These are phyloP conservation scores for Penicillium angulare DNA, from an alignment of 495 filamentous ascomycete genomes.

Conservation along the genomic window DNA sequence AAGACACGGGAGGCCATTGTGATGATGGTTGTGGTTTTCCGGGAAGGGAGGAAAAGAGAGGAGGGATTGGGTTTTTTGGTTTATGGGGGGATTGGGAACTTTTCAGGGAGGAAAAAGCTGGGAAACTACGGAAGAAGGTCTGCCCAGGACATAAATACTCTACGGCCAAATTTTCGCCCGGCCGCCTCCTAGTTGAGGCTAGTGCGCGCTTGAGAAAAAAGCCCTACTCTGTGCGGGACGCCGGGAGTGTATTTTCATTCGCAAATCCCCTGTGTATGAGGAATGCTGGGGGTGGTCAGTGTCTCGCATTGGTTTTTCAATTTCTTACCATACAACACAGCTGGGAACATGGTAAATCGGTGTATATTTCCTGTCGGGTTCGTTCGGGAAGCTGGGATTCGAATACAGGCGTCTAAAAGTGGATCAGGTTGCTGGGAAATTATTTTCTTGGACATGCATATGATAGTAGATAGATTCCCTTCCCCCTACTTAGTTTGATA, in stretches of 20 bases:
- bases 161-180: constrained; percentile 47
- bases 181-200: constrained; percentile 37
- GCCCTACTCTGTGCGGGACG: constrained; percentile 36
- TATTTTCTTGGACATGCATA: too few relatives aligned
- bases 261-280: constrained; percentile 15
- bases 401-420: too few relatives aligned
- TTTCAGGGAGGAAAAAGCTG: constrained; percentile 45
- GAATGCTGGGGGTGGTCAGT: constrained; percentile 28
- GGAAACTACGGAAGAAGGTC: constrained; percentile 39
- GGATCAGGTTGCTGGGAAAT: too few relatives aligned
- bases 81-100: constrained; percentile 26
- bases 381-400: too few relatives aligned
- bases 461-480: too few relatives aligned
- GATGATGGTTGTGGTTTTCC: constrained; percentile 35
- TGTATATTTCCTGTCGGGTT: constrained; percentile 4
- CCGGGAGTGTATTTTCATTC: constrained; percentile 20
- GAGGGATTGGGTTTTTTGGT: constrained; percentile 17
- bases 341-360: too few relatives aligned
- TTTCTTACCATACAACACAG: constrained; percentile 11
- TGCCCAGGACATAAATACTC: constrained; percentile 43
- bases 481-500: too few relatives aligned
- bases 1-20: constrained; percentile 76
- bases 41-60: constrained; percentile 22
- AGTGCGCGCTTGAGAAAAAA: constrained; percentile 37
- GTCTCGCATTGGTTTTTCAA: constrained; percentile 15